Evolutionary conservation across 2,329 filamentous ascomycete species (phyloP), one percentile per base, ranked within the genome.

Genomic region (Penicillium sp.): DNA sequence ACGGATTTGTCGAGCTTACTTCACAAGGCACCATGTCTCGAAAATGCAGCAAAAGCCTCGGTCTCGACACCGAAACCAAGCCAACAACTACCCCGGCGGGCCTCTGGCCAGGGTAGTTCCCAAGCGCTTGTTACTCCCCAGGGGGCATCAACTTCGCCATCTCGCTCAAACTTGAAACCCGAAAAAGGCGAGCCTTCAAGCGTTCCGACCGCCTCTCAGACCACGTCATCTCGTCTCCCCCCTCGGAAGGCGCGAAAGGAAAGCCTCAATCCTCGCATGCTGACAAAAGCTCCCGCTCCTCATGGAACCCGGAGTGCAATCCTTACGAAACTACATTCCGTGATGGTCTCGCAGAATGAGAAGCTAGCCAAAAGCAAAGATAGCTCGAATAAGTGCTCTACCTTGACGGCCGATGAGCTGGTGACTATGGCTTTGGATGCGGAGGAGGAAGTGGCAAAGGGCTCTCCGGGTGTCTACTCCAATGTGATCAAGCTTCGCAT

Each of bases 401-500:
- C 79, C n/a, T 63, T 83, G 8, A 78, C 74, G 8, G 61, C 76
- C 1, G 73, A 82, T 59, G 79, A 84, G 66, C 68, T 83, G 40
- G 70, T 81, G 26, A 76, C 73, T 15, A 79, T 82, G 77, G 78
- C 81, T 13, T 64, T 81, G n/a, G 79, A 84, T 56, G 88, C 93
- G 63, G 96, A 99, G 78, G 88, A 96, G 73, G 86, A 86, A 38
- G 81, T 87, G 8, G 93, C 93, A 1, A 82, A 82, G 13, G 87
- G 89, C 17, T 89, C 89, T 62, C 79, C 84, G 1, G 78, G 84
- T 0, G 87, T 98, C 30, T 99, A 99, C 72, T 82, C 85, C 8
- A 97, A 96, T 70, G 82, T 93, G 28, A 87, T 98, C 75, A 96
- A 93, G 73, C 91, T 92, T 67, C 88, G 88, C 37, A 89, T 98